Conservation (phyloP, 2,329 filamentous ascomycete genomes). For the Diaporthe velutina region DNA sequence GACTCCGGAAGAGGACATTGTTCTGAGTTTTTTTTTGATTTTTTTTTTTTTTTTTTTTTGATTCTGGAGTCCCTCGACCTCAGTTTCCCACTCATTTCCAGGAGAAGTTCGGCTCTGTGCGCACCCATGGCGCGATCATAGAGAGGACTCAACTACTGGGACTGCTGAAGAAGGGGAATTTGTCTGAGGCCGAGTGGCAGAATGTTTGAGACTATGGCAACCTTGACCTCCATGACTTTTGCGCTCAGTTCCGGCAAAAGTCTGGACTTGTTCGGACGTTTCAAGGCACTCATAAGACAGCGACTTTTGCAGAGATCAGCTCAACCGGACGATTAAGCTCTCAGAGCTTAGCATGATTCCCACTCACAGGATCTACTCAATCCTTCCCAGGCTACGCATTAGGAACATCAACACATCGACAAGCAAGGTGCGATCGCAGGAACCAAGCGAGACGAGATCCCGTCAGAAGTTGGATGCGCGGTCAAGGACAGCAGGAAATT, state of each 20-base stretch:
- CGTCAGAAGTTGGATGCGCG: conserved; percentile 2
- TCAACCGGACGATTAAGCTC: neutral
- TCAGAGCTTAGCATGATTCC: neutral
- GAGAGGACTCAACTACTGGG: neutral
- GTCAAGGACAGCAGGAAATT: neutral
- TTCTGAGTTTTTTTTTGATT: too few species aligned
- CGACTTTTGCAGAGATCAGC: conserved; percentile 9
- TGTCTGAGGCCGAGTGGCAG: conserved; percentile 3
- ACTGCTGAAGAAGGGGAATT: conserved; percentile 11
- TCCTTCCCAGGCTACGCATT: neutral
- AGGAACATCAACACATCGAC: neutral
- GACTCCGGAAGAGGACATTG: neutral
- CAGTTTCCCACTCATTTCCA: conserved; percentile 2
- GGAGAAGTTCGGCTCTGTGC: conserved; percentile 1
- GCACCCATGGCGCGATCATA: neutral
- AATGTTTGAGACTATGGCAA: conserved; percentile 3
- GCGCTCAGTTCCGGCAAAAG: neutral
- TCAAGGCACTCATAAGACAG: conserved; percentile 1
- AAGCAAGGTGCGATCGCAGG: conserved; percentile 3
- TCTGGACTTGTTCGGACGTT: conserved; percentile 7
- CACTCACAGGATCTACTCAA: conserved; percentile 7
- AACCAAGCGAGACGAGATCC: conserved; percentile 11
- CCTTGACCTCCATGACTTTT: neutral
- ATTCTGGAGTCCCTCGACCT: conserved; percentile 4
- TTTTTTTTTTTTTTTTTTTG: too few species aligned